These are phyloP conservation scores for Penicillium verhagenii DNA, from an alignment of 495 filamentous ascomycete genomes.

Conservation along the genomic window DNA sequence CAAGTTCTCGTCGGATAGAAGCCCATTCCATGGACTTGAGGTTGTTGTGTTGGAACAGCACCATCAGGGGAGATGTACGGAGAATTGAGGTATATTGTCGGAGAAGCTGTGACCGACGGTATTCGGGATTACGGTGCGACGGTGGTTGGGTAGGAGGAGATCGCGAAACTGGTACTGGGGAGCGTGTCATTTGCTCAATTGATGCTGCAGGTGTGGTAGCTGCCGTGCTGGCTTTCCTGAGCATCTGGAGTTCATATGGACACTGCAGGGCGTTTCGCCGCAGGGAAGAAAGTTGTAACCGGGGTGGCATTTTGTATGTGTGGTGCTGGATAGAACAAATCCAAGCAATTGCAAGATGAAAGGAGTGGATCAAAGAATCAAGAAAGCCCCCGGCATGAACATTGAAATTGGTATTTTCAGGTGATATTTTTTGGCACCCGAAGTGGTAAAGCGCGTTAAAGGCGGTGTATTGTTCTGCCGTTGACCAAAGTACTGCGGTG, in stretches of 20 bases:
- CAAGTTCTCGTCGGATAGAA: conserved; percentile 78
- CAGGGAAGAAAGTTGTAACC: conserved; percentile 39
- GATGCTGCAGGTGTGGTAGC: conserved; percentile 50
- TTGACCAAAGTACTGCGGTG: conserved; percentile 1
- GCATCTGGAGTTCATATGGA: conserved; percentile 35
- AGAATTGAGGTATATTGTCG: conserved; percentile 91
- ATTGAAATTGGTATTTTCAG: conserved; percentile 10
- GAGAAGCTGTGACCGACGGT: conserved; percentile 92
- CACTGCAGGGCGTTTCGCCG: conserved; percentile 34
- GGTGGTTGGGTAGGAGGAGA: conserved; percentile 78
- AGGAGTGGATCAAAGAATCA: conserved; percentile 20
- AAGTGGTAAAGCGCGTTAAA: conserved; percentile 9
- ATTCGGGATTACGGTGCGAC: conserved; percentile 79
- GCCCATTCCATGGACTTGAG: conserved; percentile 85
- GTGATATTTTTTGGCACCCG: conserved; percentile 30
- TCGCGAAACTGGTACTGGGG: conserved; percentile 51
- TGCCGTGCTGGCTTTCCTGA: conserved; percentile 35
- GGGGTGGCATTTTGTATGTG: conserved; percentile 48
- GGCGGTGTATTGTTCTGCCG: conserved; percentile 24
- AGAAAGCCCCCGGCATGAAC: conserved; percentile 3
- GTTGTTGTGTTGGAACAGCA: conserved; percentile 98
- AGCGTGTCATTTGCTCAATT: conserved; percentile 52
- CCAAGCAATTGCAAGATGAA: conserved; percentile 11
- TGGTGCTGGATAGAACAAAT: neutral
- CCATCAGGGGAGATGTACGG: conserved; percentile 80